Conservation (phyloP, 768 basidiomycete species). For the Lepiota venenata region DNA sequence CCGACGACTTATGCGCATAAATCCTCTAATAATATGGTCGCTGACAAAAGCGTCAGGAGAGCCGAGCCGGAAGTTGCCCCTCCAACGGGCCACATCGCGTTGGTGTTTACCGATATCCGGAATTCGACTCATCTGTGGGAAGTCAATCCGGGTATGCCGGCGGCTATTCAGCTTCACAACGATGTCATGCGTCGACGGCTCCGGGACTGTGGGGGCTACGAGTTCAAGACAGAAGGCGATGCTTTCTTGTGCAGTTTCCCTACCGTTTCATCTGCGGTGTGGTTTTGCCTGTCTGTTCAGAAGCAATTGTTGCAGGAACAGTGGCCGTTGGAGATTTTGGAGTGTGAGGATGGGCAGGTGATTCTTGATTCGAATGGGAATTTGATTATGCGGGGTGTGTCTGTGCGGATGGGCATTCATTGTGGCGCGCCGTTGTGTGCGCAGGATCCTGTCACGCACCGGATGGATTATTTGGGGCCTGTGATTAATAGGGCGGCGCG, state of each 20-base stretch:
- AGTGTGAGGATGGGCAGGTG: constrained; percentile 87
- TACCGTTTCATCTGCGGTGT: constrained; percentile 77
- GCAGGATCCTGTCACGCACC: constrained; percentile 82
- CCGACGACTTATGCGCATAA: constrained; percentile 18
- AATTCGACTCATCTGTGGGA: constrained; percentile 99
- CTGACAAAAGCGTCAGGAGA: constrained; percentile 58
- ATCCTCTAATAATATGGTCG: constrained; percentile 42
- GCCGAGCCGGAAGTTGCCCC: constrained; percentile 79
- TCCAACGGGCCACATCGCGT: constrained; percentile 82
- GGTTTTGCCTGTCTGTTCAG: constrained; percentile 91
- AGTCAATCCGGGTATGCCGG: constrained; percentile 91
- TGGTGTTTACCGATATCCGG: constrained; percentile 97
- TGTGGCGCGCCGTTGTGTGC: constrained; percentile 89
- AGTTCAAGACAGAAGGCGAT: constrained; percentile 99
- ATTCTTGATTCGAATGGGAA: constrained; percentile 62
- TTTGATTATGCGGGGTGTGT: constrained; percentile 81
- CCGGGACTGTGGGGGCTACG: constrained; percentile 91
- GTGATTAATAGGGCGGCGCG: constrained; percentile 94
- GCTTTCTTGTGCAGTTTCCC: constrained; percentile 99
- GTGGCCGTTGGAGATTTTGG: constrained; percentile 94
- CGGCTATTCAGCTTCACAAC: constrained; percentile 91
- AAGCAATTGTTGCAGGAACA: constrained; percentile 71
- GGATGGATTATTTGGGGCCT: constrained; percentile 98
- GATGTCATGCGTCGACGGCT: constrained; percentile 79
- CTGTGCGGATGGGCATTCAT: constrained; percentile 97